phyloP scores from a whole-genome alignment of 164 flowering plant species.

The Annona cherimola region DNA sequence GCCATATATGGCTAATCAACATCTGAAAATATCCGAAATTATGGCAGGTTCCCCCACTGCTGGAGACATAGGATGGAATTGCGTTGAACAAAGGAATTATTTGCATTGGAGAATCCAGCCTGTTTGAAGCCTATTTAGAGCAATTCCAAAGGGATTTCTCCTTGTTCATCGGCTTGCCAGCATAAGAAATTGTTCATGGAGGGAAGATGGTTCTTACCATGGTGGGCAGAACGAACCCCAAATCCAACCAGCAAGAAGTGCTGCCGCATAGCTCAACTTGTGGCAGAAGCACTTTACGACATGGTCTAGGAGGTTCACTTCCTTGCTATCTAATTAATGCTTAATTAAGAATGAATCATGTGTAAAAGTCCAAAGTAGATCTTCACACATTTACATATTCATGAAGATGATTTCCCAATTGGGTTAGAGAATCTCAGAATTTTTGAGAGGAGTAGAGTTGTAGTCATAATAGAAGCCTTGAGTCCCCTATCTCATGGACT shows the following conservation, averaged over 20 bases:
- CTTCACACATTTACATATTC: no score
- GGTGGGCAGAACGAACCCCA: slow-evolving; percentile 32
- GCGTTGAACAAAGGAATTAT: slow-evolving; percentile 43
- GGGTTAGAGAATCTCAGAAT: no score
- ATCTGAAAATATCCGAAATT: no score
- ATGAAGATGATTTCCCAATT: no score
- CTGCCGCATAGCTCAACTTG: slow-evolving; percentile 31
- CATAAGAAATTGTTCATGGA: slow-evolving; percentile 38
- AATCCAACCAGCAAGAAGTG: slow-evolving; percentile 30
- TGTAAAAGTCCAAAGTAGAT: no score
- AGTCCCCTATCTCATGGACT: no score
- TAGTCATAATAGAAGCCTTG: no score
- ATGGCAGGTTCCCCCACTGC: neutral
- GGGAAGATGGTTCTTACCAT: slow-evolving; percentile 55
- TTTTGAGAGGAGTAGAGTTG: no score
- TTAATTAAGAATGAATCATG: no score
- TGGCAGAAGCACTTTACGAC: slow-evolving; percentile 33
- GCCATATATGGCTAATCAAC: no score
- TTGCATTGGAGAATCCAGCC: slow-evolving; percentile 37
- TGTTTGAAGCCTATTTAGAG: slow-evolving; percentile 33
- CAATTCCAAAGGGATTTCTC: slow-evolving; percentile 48
- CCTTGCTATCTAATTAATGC: no score
- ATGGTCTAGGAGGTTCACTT: slow-evolving; percentile 40
- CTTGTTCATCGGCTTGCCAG: slow-evolving; percentile 33
- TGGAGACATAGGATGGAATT: neutral